Base-by-base conservation (phyloP, 2,329 filamentous ascomycete species). In the Ophiostoma australiae region DNA sequence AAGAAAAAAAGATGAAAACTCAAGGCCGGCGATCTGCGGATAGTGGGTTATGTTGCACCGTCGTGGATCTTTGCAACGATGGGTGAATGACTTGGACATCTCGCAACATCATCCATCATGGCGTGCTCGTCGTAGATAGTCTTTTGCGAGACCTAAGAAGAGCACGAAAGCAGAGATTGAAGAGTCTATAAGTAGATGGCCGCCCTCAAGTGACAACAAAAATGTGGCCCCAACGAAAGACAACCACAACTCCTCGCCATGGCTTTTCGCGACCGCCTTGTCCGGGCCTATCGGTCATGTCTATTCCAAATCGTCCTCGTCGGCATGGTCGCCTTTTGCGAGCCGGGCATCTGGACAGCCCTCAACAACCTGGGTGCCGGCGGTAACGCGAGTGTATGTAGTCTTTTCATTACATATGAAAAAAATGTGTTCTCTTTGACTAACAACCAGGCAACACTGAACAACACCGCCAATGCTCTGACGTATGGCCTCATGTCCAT, bases 311-410 rank as follows among this genome's bases (percentile, higher is more conserved):
- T 69, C 15, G 37, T 69, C 66, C 33, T 66, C 68, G 68, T 77
- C 78, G 27, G 78, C 80, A 41, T 81, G 80, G 41, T 90, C 89
- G 69, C 96, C 93, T 67, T 93, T 91, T 44, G 91, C 90, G 23
- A 97, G 84, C 79, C 98, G 94, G 63, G 91, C 87, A 58, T 58
- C 52, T 58, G 52, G 52, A 13, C 7, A 2, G 52, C 52, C 52
- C 52, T 58, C 52, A 58, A 58, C 52, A 58, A 58, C 52, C 52
- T 58, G 15, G 52, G 52, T 27, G 52, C 52, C 23, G 52, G 52
- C 7, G 52, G 52, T 8, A 58, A 58, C 52, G 52, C 52, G 4
- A 58, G 52, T 58, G 52, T 58, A 58, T 58, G 52, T 27, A 27
- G 27, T 4, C 10, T 58, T n/a, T 27, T n/a, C n/a, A n/a, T n/a